Conservation (phyloP, 1,284 basidiomycete genomes). For the Cryptococcus amylolentus region DNA sequence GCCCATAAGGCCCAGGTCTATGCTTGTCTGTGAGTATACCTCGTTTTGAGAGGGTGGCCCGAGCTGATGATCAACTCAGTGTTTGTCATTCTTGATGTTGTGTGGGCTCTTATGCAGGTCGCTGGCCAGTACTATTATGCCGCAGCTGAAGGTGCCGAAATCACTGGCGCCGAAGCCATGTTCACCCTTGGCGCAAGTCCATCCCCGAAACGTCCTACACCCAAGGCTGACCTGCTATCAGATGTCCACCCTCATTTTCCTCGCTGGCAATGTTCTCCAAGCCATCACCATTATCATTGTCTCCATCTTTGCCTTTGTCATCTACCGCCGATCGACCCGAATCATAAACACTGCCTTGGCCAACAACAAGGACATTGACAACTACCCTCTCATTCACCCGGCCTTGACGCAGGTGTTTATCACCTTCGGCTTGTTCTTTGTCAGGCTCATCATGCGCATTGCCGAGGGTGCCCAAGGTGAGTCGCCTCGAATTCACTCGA, state of each 20-base stretch:
- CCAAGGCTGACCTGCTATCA: constrained; percentile 5
- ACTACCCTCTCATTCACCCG: constrained; percentile 20
- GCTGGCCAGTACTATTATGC: constrained; percentile 26
- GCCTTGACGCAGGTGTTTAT: constrained; percentile 20
- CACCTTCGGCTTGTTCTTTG: constrained; percentile 25
- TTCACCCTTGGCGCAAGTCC: constrained; percentile 24
- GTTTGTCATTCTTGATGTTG: constrained; percentile 29
- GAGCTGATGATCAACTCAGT: constrained; percentile 9
- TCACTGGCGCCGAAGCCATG: constrained; percentile 18
- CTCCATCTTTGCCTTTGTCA: constrained; percentile 35
- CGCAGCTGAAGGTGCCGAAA: constrained; percentile 18
- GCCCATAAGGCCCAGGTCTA: constrained; percentile 31
- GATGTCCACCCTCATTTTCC: constrained; percentile 30
- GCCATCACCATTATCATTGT: constrained; percentile 24
- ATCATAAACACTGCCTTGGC: constrained; percentile 13
- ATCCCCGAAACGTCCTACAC: background rate
- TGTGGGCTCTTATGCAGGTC: constrained; percentile 30
- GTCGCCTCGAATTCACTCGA: constrained; percentile 1
- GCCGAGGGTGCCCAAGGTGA: constrained; percentile 31
- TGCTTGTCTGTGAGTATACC: constrained; percentile 24
- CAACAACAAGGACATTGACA: constrained; percentile 12
- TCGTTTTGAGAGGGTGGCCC: background rate
- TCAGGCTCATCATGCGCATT: constrained; percentile 29
- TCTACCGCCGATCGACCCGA: constrained; percentile 17
- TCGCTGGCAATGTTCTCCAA: constrained; percentile 28